These are phyloP conservation scores for Kockovaella imperatae DNA, from an alignment of 768 basidiomycete species.

Conservation along the genomic window DNA sequence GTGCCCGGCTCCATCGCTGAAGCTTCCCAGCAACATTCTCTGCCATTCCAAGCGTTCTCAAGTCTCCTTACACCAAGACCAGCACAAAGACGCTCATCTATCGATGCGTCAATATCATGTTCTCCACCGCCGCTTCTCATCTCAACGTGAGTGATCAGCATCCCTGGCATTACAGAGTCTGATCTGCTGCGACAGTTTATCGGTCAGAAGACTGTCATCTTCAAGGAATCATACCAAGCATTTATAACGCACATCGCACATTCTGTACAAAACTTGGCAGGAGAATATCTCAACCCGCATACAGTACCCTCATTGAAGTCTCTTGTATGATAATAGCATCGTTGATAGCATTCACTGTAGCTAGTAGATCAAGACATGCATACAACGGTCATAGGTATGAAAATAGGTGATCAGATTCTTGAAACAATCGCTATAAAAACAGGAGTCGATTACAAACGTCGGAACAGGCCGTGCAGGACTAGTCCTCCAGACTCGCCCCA, in stretches of 20 bases:
- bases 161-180: background rate
- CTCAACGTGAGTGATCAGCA: slow-evolving; percentile 45
- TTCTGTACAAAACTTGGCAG: background rate
- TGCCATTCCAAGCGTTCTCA: slow-evolving; percentile 48
- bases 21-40: slow-evolving; percentile 49
- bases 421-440: too few relatives aligned
- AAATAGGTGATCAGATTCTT: too few relatives aligned
- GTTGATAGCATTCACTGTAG: too few relatives aligned
- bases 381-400: too few relatives aligned
- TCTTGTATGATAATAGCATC: background rate
- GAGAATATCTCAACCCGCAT: background rate
- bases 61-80: slow-evolving; percentile 12
- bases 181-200: slow-evolving; percentile 10
- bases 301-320: background rate
- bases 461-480: slow-evolving; percentile 28
- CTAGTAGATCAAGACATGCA: too few relatives aligned
- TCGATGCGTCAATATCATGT: slow-evolving; percentile 47
- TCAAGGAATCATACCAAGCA: slow-evolving; percentile 28
- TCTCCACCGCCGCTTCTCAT: slow-evolving; percentile 53
- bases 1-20: background rate
- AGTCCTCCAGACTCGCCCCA: slow-evolving; percentile 27
- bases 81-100: slow-evolving; percentile 32
- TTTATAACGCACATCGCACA: slow-evolving; percentile 4
- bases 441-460: slow-evolving; percentile 3
- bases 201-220: slow-evolving; percentile 12